Conservation (phyloP, 2,329 filamentous ascomycete species). For the Elsinoe perseae region DNA sequence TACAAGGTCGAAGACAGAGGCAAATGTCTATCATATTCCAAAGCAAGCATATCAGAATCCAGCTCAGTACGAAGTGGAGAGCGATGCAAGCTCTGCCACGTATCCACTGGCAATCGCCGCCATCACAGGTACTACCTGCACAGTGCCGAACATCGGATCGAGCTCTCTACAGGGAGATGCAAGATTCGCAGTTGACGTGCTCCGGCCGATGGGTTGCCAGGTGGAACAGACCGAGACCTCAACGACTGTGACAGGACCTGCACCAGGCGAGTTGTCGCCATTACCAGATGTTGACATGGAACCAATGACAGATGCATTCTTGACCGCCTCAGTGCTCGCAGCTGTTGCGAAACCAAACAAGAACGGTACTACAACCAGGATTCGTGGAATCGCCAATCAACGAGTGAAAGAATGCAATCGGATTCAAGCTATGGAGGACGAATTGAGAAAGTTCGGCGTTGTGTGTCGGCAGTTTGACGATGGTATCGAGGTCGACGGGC, state of each 20-base stretch:
- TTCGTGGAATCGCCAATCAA: constrained; percentile 93
- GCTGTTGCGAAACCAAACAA: constrained; percentile 71
- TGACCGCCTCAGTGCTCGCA: constrained; percentile 87
- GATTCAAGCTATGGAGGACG: constrained; percentile 88
- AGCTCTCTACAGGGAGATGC: constrained; percentile 90
- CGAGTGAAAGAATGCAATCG: constrained; percentile 97
- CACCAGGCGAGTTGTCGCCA: constrained; percentile 62
- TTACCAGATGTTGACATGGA: constrained; percentile 91
- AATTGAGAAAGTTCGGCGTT: constrained; percentile 90
- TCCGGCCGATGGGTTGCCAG: constrained; percentile 85
- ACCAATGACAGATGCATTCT: constrained; percentile 96
- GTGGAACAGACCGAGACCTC: constrained; percentile 78
- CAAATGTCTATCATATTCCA: constrained; percentile 90
- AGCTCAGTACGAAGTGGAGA: constrained; percentile 80
- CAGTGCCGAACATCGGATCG: constrained; percentile 90
- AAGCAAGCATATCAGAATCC: constrained; percentile 78
- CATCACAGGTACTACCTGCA: constrained; percentile 92
- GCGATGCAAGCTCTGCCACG: constrained; percentile 94
- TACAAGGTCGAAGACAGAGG: constrained; percentile 64
- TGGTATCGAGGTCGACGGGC: constrained; percentile 70
- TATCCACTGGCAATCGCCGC: constrained; percentile 92
- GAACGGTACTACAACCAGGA: constrained; percentile 60
- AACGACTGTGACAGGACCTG: constrained; percentile 89
- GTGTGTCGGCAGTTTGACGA: constrained; percentile 81
- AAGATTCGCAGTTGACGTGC: constrained; percentile 81